Evolutionary conservation across 2,329 filamentous ascomycete genomes (phyloP).

Genomic region (Exophiala bonariae): DNA sequence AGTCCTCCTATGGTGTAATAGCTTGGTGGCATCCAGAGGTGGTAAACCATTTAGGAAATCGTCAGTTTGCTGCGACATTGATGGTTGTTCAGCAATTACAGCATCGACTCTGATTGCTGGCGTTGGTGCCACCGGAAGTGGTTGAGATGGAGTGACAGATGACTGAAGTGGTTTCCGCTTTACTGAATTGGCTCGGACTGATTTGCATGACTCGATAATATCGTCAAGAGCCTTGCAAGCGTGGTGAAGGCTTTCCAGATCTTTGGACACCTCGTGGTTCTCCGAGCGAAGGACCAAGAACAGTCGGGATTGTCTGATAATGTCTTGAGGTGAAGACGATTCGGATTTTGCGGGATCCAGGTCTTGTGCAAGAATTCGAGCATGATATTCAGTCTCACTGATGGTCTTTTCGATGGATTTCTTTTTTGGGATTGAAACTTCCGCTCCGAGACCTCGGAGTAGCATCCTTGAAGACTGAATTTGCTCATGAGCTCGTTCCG

Average conservation of each 20-base stretch:
- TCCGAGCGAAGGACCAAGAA: background rate
- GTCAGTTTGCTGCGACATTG: background rate
- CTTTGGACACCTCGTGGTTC: background rate
- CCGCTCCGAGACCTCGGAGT: background rate
- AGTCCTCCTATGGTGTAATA: background rate
- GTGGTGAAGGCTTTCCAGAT: background rate
- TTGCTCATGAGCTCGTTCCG: constrained; percentile 1
- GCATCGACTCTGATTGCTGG: background rate
- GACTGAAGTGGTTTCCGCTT: background rate
- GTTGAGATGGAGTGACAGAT: too few relatives aligned
- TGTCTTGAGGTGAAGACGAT: background rate
- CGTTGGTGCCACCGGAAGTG: background rate
- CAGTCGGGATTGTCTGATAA: background rate
- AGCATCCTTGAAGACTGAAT: background rate
- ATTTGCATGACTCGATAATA: background rate
- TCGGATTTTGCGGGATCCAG: background rate
- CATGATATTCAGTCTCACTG: background rate
- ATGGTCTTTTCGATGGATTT: background rate
- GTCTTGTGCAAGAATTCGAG: background rate
- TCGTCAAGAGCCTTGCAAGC: background rate
- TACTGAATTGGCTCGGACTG: background rate
- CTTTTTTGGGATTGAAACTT: background rate
- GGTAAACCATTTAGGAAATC: background rate
- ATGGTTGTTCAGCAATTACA: background rate
- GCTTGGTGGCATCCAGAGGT: background rate